These are phyloP conservation scores for Gossypium australe DNA, from an alignment of 345 rosid species.

Conservation along the genomic window DNA sequence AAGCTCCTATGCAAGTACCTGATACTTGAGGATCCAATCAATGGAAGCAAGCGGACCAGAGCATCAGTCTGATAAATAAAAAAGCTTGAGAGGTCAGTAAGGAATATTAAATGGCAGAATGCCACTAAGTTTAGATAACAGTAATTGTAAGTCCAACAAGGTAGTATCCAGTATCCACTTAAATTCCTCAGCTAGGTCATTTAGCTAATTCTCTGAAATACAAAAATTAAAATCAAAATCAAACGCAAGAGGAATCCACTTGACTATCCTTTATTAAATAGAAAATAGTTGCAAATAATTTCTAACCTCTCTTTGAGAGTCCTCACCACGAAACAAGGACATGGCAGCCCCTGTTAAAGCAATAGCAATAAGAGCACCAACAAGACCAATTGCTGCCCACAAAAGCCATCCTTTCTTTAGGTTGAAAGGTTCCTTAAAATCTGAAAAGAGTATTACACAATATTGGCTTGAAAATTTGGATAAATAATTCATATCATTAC, in stretches of 20 bases:
- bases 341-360: slow-evolving; percentile 38
- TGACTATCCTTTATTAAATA: neutral
- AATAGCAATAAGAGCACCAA: slow-evolving; percentile 42
- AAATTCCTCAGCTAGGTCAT: neutral
- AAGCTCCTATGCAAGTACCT: slow-evolving; percentile 31
- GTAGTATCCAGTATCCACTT: slow-evolving; percentile 9
- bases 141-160: slow-evolving; percentile 1
- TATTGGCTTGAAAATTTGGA: neutral
- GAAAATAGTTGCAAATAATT: slow-evolving; percentile 8
- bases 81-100: neutral
- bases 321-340: slow-evolving; percentile 47
- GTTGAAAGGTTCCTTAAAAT: slow-evolving; percentile 66
- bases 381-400: slow-evolving; percentile 63
- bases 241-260: neutral
- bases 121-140: neutral
- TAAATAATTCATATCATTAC: too few species aligned
- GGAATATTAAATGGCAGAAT: neutral
- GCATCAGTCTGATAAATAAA: slow-evolving; percentile 48
- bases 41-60: slow-evolving; percentile 59
- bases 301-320: slow-evolving; percentile 61
- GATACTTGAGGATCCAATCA: slow-evolving; percentile 60
- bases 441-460: slow-evolving; percentile 27
- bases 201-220: neutral
- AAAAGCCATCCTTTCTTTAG: slow-evolving; percentile 56
- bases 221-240: neutral